Conservation (phyloP, 1,139 yeast genomes). For the Candida sp. region DNA sequence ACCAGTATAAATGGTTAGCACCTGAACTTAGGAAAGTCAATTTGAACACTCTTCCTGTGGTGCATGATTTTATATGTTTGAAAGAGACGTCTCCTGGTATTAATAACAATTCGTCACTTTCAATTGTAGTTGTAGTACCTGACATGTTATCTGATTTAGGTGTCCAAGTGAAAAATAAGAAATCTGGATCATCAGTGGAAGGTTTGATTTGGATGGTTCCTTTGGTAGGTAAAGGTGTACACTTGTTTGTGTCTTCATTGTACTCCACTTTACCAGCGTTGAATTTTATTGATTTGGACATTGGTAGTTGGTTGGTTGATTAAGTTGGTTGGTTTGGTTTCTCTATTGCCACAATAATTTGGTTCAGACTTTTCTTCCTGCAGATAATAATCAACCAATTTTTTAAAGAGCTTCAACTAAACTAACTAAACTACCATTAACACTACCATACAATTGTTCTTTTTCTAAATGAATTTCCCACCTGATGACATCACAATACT, state of each 20-base stretch:
- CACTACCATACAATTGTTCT: no score
- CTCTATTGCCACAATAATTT: not conserved
- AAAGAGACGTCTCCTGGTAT: slow-evolving; percentile 94
- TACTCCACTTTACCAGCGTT: slow-evolving; percentile 85
- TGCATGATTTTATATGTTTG: slow-evolving; percentile 70
- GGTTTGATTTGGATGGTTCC: slow-evolving; percentile 70
- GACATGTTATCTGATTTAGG: slow-evolving; percentile 31
- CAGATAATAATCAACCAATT: not conserved
- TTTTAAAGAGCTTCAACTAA: not conserved
- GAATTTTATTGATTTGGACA: slow-evolving; percentile 40
- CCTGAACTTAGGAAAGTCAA: slow-evolving; percentile 82
- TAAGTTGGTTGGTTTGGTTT: not conserved
- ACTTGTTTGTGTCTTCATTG: slow-evolving; percentile 64
- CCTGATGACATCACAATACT: slow-evolving; percentile 50
- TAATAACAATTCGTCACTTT: slow-evolving; percentile 68
- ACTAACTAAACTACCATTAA: no score
- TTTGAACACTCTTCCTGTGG: slow-evolving; percentile 82
- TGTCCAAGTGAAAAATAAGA: slow-evolving; percentile 41
- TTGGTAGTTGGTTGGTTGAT: slow-evolving; percentile 4
- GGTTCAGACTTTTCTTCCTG: not conserved
- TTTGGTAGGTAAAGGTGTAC: slow-evolving; percentile 74
- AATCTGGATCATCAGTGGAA: slow-evolving; percentile 51
- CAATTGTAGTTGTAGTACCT: slow-evolving; percentile 31
- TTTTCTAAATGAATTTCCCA: slow-evolving; percentile 50
- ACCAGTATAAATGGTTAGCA: slow-evolving; percentile 84